Evolutionary conservation across 2,329 filamentous ascomycete genomes (phyloP).

Genomic region (Ophiostoma ips): DNA sequence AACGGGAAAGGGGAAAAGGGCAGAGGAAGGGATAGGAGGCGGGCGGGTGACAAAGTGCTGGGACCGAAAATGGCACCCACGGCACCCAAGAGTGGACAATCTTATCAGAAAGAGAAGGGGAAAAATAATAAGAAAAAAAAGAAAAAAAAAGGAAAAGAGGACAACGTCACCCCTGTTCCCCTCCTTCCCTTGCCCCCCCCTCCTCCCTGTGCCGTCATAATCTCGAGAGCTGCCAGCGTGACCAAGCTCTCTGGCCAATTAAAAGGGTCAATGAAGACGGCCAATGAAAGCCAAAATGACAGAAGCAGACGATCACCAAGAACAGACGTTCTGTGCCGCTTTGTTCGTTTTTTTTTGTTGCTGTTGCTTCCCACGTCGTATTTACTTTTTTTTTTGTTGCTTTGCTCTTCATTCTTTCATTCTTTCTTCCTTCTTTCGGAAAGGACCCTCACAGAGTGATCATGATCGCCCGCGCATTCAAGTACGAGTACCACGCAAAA

Average conservation of each 20-base stretch:
- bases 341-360: not conserved
- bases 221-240: too few species aligned
- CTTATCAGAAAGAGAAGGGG: not conserved
- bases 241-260: too few species aligned
- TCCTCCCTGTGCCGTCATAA: not conserved
- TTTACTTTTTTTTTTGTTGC: not conserved
- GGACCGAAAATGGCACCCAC: slow-evolving; percentile 6
- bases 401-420: not conserved
- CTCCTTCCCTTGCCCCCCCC: not conserved
- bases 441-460: too few species aligned
- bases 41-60: slow-evolving; percentile 11
- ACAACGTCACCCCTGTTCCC: not conserved
- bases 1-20: not conserved
- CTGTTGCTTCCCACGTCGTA: not conserved
- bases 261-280: too few species aligned
- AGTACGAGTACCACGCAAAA: too few species aligned
- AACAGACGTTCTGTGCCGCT: not conserved
- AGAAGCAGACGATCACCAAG: not conserved
- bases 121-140: not conserved
- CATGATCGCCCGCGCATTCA: too few species aligned
- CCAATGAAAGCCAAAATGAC: too few species aligned
- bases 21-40: slow-evolving; percentile 1
- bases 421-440: not conserved
- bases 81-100: not conserved
- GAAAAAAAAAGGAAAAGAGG: not conserved